Percentiles rank a stretch among this genome's conserved stretches.
These are phyloP conservation scores for Rhynchosporium agropyri DNA, from an alignment of 2,329 filamentous ascomycete species.

Conservation along the genomic window DNA sequence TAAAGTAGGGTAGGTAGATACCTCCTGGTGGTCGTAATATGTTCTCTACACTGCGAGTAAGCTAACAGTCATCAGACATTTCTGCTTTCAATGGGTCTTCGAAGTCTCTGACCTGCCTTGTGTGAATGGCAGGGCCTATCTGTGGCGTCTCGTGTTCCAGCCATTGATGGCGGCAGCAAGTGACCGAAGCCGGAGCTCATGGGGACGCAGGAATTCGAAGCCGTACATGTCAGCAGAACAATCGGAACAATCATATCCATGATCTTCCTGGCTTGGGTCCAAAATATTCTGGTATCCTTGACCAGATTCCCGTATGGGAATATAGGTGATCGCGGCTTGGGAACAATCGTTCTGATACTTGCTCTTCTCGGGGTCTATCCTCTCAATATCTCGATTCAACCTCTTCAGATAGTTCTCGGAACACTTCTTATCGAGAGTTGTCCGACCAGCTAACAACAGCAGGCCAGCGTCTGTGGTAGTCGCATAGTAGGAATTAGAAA, in stretches of 20 bases:
- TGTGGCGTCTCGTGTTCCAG: conserved; percentile 54
- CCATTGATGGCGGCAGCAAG: conserved; percentile 57
- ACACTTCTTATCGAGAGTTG: conserved; percentile 41
- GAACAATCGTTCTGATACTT: conserved; percentile 18
- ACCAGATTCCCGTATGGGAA: conserved; percentile 7
- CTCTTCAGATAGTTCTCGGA: conserved; percentile 41
- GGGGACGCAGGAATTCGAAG: conserved; percentile 49
- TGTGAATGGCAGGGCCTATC: conserved; percentile 58
- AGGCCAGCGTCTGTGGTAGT: conserved; percentile 41
- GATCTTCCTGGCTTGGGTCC: conserved; percentile 51
- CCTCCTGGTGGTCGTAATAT: background rate
- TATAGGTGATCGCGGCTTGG: conserved; percentile 13
- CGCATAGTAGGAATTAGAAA: conserved; percentile 40
- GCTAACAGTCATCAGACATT: conserved; percentile 47
- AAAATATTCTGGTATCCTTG: conserved; percentile 44
- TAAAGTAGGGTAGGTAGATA: conserved; percentile 9
- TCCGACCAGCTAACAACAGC: conserved; percentile 39
- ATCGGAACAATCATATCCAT: conserved; percentile 50
- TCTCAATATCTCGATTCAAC: conserved; percentile 42
- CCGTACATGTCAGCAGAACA: conserved; percentile 56
- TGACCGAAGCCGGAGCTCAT: conserved; percentile 51
- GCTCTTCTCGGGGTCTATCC: conserved; percentile 35
- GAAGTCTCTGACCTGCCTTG: conserved; percentile 54
- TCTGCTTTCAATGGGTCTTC: conserved; percentile 55
- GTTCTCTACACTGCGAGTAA: background rate